Evolutionary conservation across 2,329 filamentous ascomycete species (phyloP).

Genomic region (Alternaria arborescens): DNA sequence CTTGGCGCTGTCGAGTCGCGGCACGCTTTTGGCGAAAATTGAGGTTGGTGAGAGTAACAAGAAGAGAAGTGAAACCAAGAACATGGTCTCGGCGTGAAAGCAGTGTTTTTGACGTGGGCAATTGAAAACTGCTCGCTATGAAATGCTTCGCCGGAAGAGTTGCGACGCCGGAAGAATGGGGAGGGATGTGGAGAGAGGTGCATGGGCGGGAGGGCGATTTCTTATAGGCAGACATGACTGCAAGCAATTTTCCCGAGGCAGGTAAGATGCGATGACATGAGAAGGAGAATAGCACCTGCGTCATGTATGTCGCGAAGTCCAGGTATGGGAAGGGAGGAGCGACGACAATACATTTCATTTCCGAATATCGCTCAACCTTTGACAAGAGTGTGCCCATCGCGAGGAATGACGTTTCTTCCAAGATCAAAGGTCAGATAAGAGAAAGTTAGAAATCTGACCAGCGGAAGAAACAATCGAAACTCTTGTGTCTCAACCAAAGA

Average conservation of each 20-base stretch:
- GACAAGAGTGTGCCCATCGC: not conserved
- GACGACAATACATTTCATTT: not conserved
- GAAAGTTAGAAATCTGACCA: not conserved
- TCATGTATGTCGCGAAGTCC: not conserved
- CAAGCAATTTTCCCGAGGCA: not conserved
- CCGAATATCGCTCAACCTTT: not conserved
- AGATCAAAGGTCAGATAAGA: not conserved
- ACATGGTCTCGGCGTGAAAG: not conserved
- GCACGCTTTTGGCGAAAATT: not conserved
- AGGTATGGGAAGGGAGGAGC: not conserved
- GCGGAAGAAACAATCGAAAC: not conserved
- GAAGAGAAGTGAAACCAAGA: not conserved
- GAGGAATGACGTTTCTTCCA: not conserved
- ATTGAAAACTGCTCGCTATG: not conserved
- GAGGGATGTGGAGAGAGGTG: not conserved
- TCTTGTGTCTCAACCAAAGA: not conserved
- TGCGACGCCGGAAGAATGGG: conserved; percentile 1
- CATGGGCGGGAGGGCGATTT: not conserved
- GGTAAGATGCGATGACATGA: not conserved
- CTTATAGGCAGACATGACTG: not conserved
- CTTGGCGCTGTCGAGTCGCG: not conserved
- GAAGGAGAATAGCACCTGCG: not conserved
- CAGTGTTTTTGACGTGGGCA: not conserved
- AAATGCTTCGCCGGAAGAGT: not conserved
- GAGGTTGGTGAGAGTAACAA: not conserved